phyloP scores from a whole-genome alignment of 1,284 basidiomycete genomes.

The Dichomitus squalens region DNA sequence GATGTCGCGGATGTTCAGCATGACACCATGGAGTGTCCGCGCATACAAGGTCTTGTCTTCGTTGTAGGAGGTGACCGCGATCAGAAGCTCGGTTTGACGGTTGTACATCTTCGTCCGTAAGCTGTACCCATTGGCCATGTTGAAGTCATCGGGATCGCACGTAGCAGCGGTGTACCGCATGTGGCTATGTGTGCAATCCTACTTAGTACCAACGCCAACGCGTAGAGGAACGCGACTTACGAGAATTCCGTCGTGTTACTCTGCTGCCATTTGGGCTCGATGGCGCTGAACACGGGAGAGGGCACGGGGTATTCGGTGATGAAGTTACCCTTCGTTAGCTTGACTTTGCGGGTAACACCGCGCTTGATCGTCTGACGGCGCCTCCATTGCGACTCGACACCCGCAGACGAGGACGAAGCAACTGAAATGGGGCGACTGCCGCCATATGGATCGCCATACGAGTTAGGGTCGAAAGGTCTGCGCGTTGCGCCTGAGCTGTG shows the following conservation, averaged over 20 bases:
- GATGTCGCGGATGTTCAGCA: conserved; percentile 98
- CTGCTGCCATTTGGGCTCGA: conserved; percentile 78
- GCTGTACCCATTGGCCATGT: conserved; percentile 78
- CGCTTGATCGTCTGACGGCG: conserved; percentile 91
- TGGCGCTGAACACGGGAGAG: conserved; percentile 82
- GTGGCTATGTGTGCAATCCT: conserved; percentile 51
- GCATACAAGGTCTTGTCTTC: conserved; percentile 95
- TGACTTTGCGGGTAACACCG: conserved; percentile 90
- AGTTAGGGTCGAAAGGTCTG: conserved; percentile 61
- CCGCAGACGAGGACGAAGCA: conserved; percentile 65
- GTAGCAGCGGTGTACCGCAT: conserved; percentile 95
- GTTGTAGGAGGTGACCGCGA: conserved; percentile 89
- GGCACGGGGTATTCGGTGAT: conserved; percentile 92
- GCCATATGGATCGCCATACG: conserved; percentile 68
- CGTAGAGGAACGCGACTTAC: conserved; percentile 46
- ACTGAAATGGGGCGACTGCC: conserved; percentile 58
- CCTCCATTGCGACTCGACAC: conserved; percentile 77
- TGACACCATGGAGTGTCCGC: conserved; percentile 92
- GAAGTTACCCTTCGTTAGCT: conserved; percentile 91
- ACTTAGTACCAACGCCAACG: background rate
- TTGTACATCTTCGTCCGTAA: conserved; percentile 86
- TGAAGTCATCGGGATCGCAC: conserved; percentile 93
- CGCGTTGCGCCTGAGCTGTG: background rate
- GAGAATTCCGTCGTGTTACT: conserved; percentile 83
- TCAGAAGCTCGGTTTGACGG: conserved; percentile 91